These are phyloP conservation scores for Yarrowia divulgata DNA, from an alignment of 805 yeast genomes.

Conservation along the genomic window DNA sequence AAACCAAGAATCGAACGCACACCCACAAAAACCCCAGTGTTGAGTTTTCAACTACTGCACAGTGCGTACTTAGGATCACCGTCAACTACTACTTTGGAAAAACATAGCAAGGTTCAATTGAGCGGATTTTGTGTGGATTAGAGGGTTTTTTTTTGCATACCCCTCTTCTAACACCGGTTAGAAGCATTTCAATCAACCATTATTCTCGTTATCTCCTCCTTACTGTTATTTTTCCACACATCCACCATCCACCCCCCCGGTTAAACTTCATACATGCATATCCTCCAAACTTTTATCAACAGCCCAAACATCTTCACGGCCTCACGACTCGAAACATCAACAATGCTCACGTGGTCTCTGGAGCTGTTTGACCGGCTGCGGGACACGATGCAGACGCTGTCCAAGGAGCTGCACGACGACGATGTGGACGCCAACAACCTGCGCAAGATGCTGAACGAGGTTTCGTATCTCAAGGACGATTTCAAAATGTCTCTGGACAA, in stretches of 20 bases:
- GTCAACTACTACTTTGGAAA: background rate
- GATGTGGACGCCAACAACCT: slow-evolving; percentile 28
- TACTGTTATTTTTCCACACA: no score
- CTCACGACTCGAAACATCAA: background rate
- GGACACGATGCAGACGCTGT: slow-evolving; percentile 43
- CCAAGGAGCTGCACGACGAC: slow-evolving; percentile 23
- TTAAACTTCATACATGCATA: slow-evolving; percentile 7
- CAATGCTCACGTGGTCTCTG: slow-evolving; percentile 36
- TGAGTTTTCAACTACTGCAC: background rate
- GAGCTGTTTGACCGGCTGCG: slow-evolving; percentile 47
- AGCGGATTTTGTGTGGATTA: background rate
- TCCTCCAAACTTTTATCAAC: slow-evolving; percentile 24
- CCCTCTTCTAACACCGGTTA: no score
- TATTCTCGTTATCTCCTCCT: no score
- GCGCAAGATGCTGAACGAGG: slow-evolving; percentile 24
- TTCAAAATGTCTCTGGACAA: slow-evolving; percentile 49
- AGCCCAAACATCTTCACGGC: background rate
- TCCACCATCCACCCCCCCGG: background rate
- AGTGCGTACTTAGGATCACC: background rate
- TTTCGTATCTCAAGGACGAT: slow-evolving; percentile 46
- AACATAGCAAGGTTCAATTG: slow-evolving; percentile 2
- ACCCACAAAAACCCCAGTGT: background rate
- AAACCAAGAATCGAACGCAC: no score
- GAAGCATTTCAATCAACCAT: no score
- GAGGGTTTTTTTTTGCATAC: background rate